These are phyloP conservation scores for Ilyonectria destructans DNA, from an alignment of 2,329 filamentous ascomycete genomes.

Conservation along the genomic window DNA sequence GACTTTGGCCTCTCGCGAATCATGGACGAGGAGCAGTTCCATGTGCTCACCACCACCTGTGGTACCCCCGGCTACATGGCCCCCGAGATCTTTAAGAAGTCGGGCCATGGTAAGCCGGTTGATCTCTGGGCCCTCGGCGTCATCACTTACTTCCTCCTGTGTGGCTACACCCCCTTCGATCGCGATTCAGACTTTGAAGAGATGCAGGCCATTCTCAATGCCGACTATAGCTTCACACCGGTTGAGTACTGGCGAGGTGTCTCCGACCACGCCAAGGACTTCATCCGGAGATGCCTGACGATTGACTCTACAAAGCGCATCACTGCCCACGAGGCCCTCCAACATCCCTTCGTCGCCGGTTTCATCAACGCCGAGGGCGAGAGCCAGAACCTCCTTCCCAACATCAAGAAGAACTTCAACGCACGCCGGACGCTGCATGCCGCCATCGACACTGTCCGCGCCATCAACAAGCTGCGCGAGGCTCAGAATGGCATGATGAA, in stretches of 20 bases:
- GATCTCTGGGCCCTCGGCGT: conserved; percentile 99
- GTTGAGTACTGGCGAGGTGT: conserved; percentile 98
- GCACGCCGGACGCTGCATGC: conserved; percentile 78
- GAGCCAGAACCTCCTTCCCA: conserved; percentile 76
- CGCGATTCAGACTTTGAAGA: conserved; percentile 98
- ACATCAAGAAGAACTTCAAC: conserved; percentile 84
- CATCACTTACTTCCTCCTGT: conserved; percentile 98
- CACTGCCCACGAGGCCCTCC: conserved; percentile 86
- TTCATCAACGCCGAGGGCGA: conserved; percentile 63
- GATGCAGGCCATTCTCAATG: conserved; percentile 98
- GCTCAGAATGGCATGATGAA: conserved; percentile 76
- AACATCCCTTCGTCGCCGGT: conserved; percentile 76
- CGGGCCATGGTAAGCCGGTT: conserved; percentile 96
- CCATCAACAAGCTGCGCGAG: conserved; percentile 80
- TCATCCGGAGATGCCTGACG: conserved; percentile 92
- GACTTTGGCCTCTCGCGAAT: conserved; percentile 97
- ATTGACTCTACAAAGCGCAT: conserved; percentile 90
- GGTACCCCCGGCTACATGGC: conserved; percentile 99
- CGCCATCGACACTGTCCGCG: conserved; percentile 80
- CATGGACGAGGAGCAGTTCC: conserved; percentile 99
- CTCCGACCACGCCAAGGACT: conserved; percentile 87
- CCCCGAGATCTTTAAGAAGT: conserved; percentile 99
- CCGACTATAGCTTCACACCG: conserved; percentile 96
- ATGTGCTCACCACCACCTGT: conserved; percentile 97
- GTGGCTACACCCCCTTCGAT: conserved; percentile 98